Evolutionary conservation across 2,329 filamentous ascomycete genomes (phyloP).

Genomic region (Colletotrichum horii): DNA sequence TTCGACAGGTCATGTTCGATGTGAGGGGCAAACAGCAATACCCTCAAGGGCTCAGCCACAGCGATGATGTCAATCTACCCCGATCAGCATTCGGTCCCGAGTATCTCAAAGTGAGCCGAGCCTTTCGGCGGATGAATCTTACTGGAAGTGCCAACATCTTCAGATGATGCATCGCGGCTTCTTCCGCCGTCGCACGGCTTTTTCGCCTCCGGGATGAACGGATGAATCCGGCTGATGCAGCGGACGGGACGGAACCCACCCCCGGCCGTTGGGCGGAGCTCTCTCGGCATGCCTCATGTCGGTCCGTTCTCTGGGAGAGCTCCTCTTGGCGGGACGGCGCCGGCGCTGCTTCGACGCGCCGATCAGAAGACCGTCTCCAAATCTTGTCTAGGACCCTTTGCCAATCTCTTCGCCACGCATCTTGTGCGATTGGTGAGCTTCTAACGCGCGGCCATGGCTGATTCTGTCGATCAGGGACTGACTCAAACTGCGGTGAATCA

Average conservation of each 20-base stretch:
- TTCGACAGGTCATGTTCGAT: neutral
- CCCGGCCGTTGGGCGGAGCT: neutral
- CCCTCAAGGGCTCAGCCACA: neutral
- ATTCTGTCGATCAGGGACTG: neutral
- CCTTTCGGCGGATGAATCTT: neutral
- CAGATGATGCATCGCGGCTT: conserved; percentile 9
- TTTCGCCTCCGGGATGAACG: neutral
- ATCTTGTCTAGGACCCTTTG: neutral
- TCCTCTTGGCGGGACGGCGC: conserved; percentile 8
- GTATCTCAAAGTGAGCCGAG: neutral
- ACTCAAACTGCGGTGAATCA: neutral
- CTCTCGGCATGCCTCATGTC: neutral
- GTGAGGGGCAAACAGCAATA: neutral
- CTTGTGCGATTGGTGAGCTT: neutral
- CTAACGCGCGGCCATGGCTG: neutral
- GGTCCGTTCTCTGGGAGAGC: neutral
- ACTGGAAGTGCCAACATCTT: neutral
- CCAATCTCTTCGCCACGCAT: neutral
- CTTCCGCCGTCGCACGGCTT: neutral
- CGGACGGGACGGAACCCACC: neutral
- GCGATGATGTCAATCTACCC: neutral
- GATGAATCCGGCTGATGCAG: neutral
- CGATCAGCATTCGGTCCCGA: neutral
- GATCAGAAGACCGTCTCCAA: neutral
- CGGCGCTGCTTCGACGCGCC: neutral